A percentile compares a stretch with the other conserved stretches of the same genome.
These are phyloP conservation scores for Cynanchum wilfordii DNA, from an alignment of 257 asterid species.

Conservation along the genomic window DNA sequence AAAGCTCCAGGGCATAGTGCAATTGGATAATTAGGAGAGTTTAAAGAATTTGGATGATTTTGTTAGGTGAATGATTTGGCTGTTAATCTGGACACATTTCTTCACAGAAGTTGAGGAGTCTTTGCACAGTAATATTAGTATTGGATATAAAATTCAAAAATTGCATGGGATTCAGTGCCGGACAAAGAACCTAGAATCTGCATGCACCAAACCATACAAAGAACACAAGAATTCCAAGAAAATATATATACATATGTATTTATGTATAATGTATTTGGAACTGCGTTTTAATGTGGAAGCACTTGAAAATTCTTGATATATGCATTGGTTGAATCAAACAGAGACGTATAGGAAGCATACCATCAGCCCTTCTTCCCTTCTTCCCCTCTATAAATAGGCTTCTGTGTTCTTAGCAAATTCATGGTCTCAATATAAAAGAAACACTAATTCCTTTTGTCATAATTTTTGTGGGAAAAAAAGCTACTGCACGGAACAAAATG, in stretches of 20 bases:
- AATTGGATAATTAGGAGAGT: conserved; percentile 23
- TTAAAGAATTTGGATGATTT: no score
- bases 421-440: background rate
- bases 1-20: conserved; percentile 34
- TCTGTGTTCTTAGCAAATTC: background rate
- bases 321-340: background rate
- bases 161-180: background rate
- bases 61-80: no score
- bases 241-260: no score
- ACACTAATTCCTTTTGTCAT: no score
- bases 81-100: background rate
- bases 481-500: background rate
- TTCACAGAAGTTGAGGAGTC: background rate
- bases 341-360: background rate
- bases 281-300: background rate
- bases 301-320: background rate
- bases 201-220: no score
- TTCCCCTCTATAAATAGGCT: conserved; percentile 11
- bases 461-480: background rate
- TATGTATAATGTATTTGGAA: background rate
- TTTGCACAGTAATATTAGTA: background rate
- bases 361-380: background rate
- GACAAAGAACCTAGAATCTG: background rate
- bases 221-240: no score
- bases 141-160: background rate